These are phyloP conservation scores for Platanthera zijinensis DNA, from an alignment of 106 monocot genomes.

Conservation along the genomic window DNA sequence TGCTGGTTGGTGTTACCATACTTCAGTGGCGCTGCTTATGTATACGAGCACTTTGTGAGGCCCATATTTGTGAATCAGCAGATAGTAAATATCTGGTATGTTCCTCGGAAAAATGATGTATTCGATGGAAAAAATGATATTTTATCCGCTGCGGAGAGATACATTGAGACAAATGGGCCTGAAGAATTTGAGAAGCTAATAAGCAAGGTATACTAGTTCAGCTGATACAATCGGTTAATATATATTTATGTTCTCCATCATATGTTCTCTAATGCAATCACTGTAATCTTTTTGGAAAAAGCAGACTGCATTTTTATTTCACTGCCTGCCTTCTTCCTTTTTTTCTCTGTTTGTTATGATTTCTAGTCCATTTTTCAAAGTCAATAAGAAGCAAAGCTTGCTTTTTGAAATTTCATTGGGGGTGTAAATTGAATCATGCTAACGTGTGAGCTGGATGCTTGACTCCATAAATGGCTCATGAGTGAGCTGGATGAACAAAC, in stretches of 20 bases:
- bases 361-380: neutral
- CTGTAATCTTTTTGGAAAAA: neutral
- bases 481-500: no score
- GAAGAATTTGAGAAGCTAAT: conserved; percentile 80
- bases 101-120: conserved; percentile 36
- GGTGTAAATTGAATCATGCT: no score
- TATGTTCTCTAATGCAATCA: neutral
- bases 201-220: conserved; percentile 43
- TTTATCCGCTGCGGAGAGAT: conserved; percentile 64
- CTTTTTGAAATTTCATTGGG: neutral
- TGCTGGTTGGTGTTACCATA: conserved; percentile 92
- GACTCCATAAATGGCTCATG: no score
- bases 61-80: conserved; percentile 46
- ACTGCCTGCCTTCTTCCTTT: neutral
- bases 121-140: conserved; percentile 49
- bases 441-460: no score
- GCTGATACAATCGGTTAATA: neutral
- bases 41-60: conserved; percentile 76
- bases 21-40: conserved; percentile 90
- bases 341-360: neutral
- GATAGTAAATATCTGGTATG: conserved; percentile 48
- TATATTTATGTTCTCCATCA: conserved; percentile 1
- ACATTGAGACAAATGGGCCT: conserved; percentile 63
- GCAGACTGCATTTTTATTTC: neutral
- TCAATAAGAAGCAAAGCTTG: neutral